Base-by-base conservation (phyloP, 352 stramenopile species). In the Phytophthora crassamura region DNA sequence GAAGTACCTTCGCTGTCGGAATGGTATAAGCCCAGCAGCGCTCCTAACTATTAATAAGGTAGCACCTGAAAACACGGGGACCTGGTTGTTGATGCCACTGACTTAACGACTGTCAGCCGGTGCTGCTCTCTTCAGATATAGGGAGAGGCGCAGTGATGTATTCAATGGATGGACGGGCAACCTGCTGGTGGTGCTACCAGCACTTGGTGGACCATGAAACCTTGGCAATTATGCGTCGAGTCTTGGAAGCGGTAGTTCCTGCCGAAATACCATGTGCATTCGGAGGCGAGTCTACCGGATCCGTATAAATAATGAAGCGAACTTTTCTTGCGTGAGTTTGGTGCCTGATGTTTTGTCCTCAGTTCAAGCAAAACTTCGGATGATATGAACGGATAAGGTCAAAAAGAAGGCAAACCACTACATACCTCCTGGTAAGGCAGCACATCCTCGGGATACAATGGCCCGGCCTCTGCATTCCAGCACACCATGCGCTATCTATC, bases 201-300 rank as follows among this genome's bases (percentile, higher is more conserved):
- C 22, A 25, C 22, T 25, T 25, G 22, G 20, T 34, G 8, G 36
- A 43, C 30, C 10, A 33, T 25, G 22, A 25, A 25, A 25, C 1
- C 22, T 25, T 25, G 52, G 49, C 52, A 50, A 35, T 52, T 15
- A 28, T 36, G 15, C 9, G 28, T 22, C 20, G n/a, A 49, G 11
- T 33, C 18, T 25, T 61, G 53, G 52, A 33, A 60, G 28, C 18
- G 18, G 32, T 30, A 42, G 52, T 25, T 15, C 43, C 10, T 69
- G 52, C 61, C 54, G 45, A 58, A 69, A 64, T 69, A 59, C 53
- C 45, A 64, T 59, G 61, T 69, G 61, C 53, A 49, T 51, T 59
- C 45, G 12, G 34, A 30, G 10, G 35, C 35, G 35, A 40, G 35
- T 15, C n/a, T n/a, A n/a, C n/a, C n/a, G n/a, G n/a, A n/a, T n/a